Conservation (phyloP, 2,329 filamentous ascomycete genomes). For the Teratosphaeria epicoccoides region DNA sequence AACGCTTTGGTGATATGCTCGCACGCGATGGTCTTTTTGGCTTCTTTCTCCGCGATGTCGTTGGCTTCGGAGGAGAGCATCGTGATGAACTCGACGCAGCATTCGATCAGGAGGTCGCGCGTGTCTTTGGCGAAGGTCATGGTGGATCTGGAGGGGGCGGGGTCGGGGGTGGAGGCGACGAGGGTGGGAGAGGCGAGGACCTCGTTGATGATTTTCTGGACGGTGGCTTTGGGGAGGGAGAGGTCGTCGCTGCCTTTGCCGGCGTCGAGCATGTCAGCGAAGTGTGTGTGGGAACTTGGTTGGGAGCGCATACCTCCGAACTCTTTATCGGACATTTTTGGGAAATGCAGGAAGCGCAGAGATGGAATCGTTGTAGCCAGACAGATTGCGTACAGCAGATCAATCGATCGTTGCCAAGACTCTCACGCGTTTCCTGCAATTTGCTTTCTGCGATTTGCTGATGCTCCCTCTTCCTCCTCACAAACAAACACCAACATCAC, state of each 20-base stretch:
- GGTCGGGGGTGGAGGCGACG: slow-evolving; percentile 1
- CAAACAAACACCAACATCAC: background rate
- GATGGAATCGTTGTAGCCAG: background rate
- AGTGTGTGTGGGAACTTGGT: background rate
- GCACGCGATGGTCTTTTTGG: slow-evolving; percentile 97
- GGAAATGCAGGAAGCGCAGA: background rate
- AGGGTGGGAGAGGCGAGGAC: slow-evolving; percentile 47
- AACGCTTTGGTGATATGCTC: slow-evolving; percentile 95
- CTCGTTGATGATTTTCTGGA: slow-evolving; percentile 81
- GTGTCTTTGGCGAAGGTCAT: slow-evolving; percentile 91
- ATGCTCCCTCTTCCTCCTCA: background rate
- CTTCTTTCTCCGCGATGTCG: slow-evolving; percentile 96
- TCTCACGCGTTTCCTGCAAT: slow-evolving; percentile 34
- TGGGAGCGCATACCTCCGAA: slow-evolving; percentile 33
- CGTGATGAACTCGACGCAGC: slow-evolving; percentile 98
- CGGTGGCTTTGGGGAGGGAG: slow-evolving; percentile 54
- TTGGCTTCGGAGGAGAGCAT: slow-evolving; percentile 97
- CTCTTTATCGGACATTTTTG: slow-evolving; percentile 43
- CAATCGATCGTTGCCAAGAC: too few relatives aligned
- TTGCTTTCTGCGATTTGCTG: background rate
- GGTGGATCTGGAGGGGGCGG: slow-evolving; percentile 27
- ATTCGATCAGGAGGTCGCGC: slow-evolving; percentile 90
- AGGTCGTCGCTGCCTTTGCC: slow-evolving; percentile 46
- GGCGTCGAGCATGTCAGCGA: background rate
- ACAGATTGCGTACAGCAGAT: too few relatives aligned